Evolutionary conservation across 2,329 filamentous ascomycete species (phyloP), one percentile per base, ranked within the genome.

Genomic region (Aspergillus nomiae): DNA sequence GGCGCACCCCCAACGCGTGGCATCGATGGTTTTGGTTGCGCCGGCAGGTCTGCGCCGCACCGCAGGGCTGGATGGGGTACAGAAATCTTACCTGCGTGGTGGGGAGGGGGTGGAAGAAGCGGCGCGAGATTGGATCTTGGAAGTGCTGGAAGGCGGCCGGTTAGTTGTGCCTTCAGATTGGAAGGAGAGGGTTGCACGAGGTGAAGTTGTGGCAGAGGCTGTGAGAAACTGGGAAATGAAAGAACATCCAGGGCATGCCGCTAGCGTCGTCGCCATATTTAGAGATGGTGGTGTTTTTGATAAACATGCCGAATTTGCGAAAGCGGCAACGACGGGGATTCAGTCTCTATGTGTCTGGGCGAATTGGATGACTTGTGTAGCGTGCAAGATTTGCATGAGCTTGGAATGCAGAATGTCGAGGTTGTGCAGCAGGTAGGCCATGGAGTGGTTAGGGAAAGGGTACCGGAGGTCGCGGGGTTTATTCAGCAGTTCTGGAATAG

Each of bases 181-280:
- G 83, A 68, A 76, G 64, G 74, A 82, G 50, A 76, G 76, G 21
- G 77, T 83, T 5, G 61, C 28, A 0, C 67, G 64, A 0, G 81
- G 82, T 0, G 78, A 84, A 46, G 70, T 86, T 0, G 83, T 85
- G 1, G 79, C 82, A 0, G 76, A 82, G 62, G 82, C 82, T 0
- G 68, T 86, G 1, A 70, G 76, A n/a, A 76, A 78, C 0, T 86
- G 84, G 84, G 75, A 85, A 67, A 75, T 80, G 69, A 70, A 65
- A 11, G 68, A 82, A 8, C 84, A 86, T 65, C 26, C 65, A 2
- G 84, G 83, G 0, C 82, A 86, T 64, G 24, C 65, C 3, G 79
- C 79, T 0, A 81, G 79, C 38, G 80, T 86, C 1, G 75, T 84
- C 21, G 80, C 73, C 0, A 76, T 84, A 0, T 74, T 84, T 7